Base-by-base conservation (phyloP, 192 early-diverging fungal genomes). In the Entophlyctis luteolus region DNA sequence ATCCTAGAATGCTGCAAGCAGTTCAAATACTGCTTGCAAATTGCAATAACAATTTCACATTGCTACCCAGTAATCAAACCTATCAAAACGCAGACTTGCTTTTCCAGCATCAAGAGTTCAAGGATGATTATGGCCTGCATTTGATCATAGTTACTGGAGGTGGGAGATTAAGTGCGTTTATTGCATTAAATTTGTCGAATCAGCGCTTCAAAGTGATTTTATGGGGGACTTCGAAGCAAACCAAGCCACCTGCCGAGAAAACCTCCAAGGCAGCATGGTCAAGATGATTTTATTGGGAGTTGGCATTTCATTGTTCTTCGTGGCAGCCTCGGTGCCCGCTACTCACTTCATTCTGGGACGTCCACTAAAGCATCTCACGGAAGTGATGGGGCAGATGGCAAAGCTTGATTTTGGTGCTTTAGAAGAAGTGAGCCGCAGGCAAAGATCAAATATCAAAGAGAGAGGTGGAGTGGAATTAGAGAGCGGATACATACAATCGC, bases 91-190 rank as follows among this genome's bases (percentile, higher is more conserved):
- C 5, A 14, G 34, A 23, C 25, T 31, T 58, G 20, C 29, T 58
- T 35, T 58, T 58, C 56, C 56, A 58, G 56, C 56, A 58, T 36
- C 31, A 14, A 12, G 4, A 18, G 14, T 58, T 39, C 32, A 39
- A 12, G 12, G 56, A 58, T 31, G 8, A 6, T 12, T 58, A 36
- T 35, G 56, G 56, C 10, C 56, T 58, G 8, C 29, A 58, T 35
- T 8, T 58, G n/a, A 12, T 39, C 23, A 35, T 58, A 14, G 56
- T 58, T 35, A 58, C 18, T 35, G 56, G 56, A 18, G 42, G 42
- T 45, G 42, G n/a, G 10, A n/a, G 12, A 45, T 14, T 45, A 14
- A 10, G 42, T n/a, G n/a, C n/a, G 42, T 10, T 45, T n/a, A 45
- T 45, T 45, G 42, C 42, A n/a, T 14, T 14, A 45, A n/a, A 10